phyloP scores from a whole-genome alignment of 108 stramenopile genomes.

The Cyclotella cryptica region DNA sequence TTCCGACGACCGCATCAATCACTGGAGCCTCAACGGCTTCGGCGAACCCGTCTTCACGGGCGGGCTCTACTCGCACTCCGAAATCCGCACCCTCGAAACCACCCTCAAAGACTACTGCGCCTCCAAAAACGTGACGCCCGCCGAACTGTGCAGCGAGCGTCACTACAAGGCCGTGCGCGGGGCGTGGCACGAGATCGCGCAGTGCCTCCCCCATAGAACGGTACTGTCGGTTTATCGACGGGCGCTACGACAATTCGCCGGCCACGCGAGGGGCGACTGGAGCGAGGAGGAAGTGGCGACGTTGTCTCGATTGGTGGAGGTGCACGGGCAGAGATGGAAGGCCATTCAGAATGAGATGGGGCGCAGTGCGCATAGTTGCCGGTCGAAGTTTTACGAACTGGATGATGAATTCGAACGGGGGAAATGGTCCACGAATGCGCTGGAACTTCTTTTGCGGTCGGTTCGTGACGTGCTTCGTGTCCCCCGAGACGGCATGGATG shows the following conservation, averaged over 20 bases:
- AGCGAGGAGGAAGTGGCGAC: slow-evolving; percentile 62
- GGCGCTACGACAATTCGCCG: slow-evolving; percentile 77
- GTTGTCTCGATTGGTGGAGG: slow-evolving; percentile 58
- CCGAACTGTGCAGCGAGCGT: slow-evolving; percentile 65
- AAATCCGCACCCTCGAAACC: slow-evolving; percentile 56
- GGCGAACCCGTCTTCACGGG: slow-evolving; percentile 59
- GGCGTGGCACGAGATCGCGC: slow-evolving; percentile 88
- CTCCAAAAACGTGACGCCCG: slow-evolving; percentile 57
- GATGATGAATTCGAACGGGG: slow-evolving; percentile 66
- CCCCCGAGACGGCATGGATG: slow-evolving; percentile 51
- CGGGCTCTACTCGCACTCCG: slow-evolving; percentile 72
- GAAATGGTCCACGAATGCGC: slow-evolving; percentile 75
- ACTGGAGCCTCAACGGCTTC: slow-evolving; percentile 70
- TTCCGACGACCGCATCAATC: slow-evolving; percentile 39
- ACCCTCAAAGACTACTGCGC: slow-evolving; percentile 76
- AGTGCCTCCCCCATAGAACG: slow-evolving; percentile 75
- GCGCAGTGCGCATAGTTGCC: slow-evolving; percentile 71
- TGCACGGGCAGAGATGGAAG: slow-evolving; percentile 76
- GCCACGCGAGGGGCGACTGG: slow-evolving; percentile 79
- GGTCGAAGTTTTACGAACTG: slow-evolving; percentile 78
- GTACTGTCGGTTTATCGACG: slow-evolving; percentile 84
- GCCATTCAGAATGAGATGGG: slow-evolving; percentile 75
- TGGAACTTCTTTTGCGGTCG: slow-evolving; percentile 54
- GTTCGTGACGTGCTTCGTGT: slow-evolving; percentile 62
- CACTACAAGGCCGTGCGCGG: slow-evolving; percentile 71